A percentile compares a stretch with the other conserved stretches of the same genome.
These are phyloP conservation scores for Priceomyces medius DNA, from an alignment of 805 yeast genomes.

Conservation along the genomic window DNA sequence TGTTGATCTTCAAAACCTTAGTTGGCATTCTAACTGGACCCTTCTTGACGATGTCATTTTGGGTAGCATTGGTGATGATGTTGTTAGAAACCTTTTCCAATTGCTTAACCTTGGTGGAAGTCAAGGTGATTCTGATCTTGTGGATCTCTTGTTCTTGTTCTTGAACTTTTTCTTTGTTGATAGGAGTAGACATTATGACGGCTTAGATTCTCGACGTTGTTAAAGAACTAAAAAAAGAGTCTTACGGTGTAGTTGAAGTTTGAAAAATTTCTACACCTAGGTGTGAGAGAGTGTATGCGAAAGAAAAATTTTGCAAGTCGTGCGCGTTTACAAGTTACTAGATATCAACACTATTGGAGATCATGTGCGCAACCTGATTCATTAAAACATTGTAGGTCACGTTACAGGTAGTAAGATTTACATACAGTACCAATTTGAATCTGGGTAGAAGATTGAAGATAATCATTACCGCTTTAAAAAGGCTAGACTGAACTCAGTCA, in stretches of 20 bases:
- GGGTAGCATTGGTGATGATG: conserved; percentile 85
- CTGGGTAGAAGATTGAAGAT: too few relatives aligned
- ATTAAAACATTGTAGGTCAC: too few relatives aligned
- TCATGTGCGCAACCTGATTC: too few relatives aligned
- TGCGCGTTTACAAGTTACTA: neutral
- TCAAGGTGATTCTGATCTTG: conserved; percentile 98
- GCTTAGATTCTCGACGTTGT: conserved; percentile 34
- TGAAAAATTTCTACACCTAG: conserved; percentile 5
- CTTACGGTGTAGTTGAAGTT: neutral
- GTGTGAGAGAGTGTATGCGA: neutral
- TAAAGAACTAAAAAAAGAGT: conserved; percentile 16
- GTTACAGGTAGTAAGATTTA: too few relatives aligned
- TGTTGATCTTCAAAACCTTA: conserved; percentile 94
- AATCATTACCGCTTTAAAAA: too few relatives aligned
- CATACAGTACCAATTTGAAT: too few relatives aligned
- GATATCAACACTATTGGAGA: too few relatives aligned
- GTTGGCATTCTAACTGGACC: conserved; percentile 99
- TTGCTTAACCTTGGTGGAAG: conserved; percentile 98
- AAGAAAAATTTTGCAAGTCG: conserved; percentile 3
- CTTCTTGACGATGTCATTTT: conserved; percentile 82
- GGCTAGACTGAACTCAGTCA: too few relatives aligned
- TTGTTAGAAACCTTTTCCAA: conserved; percentile 93
- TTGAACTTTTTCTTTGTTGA: conserved; percentile 84
- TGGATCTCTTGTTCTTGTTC: conserved; percentile 80
- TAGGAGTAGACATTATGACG: conserved; percentile 67